Evolutionary conservation across 768 basidiomycete genomes (phyloP).

Genomic region (Pisolithus orientalis): DNA sequence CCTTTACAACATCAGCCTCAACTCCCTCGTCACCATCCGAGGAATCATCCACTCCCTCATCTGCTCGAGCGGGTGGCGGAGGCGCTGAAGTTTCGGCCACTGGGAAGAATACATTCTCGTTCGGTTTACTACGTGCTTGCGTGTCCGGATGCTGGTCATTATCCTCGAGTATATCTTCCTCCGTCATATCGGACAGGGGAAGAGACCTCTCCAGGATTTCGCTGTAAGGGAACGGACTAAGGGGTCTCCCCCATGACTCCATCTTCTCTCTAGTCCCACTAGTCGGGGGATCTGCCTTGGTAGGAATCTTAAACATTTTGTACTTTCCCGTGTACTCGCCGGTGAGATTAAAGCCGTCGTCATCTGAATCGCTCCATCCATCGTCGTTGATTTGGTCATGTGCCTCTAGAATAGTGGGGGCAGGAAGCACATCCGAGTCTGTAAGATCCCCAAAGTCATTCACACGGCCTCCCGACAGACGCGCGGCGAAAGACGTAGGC

Average conservation of each 20-base stretch:
- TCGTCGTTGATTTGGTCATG: conserved; percentile 1
- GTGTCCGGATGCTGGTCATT: neutral
- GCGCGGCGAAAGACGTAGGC: conserved; percentile 12
- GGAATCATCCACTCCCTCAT: conserved; percentile 7
- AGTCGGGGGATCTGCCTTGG: conserved; percentile 61
- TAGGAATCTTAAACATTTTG: conserved; percentile 48
- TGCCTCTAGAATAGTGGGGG: conserved; percentile 7
- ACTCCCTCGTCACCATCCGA: conserved; percentile 27
- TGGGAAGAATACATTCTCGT: conserved; percentile 3
- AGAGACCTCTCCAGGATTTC: conserved; percentile 27
- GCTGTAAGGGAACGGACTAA: conserved; percentile 56
- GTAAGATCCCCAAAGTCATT: neutral
- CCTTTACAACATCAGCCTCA: conserved; percentile 57
- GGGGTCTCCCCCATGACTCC: conserved; percentile 62
- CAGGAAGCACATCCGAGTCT: conserved; percentile 11
- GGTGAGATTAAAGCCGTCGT: conserved; percentile 28
- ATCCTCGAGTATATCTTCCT: neutral
- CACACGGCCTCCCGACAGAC: conserved; percentile 12
- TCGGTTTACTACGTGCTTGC: no score
- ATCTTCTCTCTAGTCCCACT: conserved; percentile 43
- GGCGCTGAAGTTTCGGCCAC: conserved; percentile 11
- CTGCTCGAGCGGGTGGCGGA: neutral
- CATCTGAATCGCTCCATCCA: conserved; percentile 26
- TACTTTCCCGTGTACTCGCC: conserved; percentile 69
- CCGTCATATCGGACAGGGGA: conserved; percentile 7